Conservation (phyloP, 208 protist genomes). For the Trypanosoma mega region DNA sequence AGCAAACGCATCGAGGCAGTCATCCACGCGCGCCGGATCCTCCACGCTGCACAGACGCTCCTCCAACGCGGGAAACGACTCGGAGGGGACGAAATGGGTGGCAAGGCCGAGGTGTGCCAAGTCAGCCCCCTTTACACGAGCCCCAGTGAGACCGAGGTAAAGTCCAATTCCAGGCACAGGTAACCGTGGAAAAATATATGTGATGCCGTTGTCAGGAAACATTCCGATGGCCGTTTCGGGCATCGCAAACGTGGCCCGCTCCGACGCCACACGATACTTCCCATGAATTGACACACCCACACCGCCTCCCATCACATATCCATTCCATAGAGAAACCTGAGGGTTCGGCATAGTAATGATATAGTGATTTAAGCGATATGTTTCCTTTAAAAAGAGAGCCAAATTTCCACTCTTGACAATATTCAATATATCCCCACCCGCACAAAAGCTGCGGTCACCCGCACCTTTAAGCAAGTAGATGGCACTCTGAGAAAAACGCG, state of each 20-base stretch:
- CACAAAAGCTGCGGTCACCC: constrained; percentile 61
- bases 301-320: constrained; percentile 82
- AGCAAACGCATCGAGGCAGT: constrained; percentile 42
- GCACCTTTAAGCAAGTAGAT: constrained; percentile 45
- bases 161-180: constrained; percentile 47
- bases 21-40: constrained; percentile 33
- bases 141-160: constrained; percentile 78
- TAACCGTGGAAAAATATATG: constrained; percentile 68
- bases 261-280: constrained; percentile 72
- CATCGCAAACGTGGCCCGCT: constrained; percentile 79
- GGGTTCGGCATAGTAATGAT: constrained; percentile 41
- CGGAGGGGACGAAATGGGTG: constrained; percentile 75
- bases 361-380: constrained; percentile 71
- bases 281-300: constrained; percentile 76
- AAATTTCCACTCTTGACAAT: constrained; percentile 39
- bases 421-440: constrained; percentile 64
- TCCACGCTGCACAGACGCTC: constrained; percentile 42
- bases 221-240: constrained; percentile 84
- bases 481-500: constrained; percentile 33
- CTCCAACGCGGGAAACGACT: constrained; percentile 48
- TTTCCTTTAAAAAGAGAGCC: constrained; percentile 29
- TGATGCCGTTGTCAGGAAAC: constrained; percentile 72
- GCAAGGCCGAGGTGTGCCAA: constrained; percentile 67
- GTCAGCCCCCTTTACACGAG: constrained; percentile 72
- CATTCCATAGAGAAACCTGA: constrained; percentile 79